Evolutionary conservation across 495 filamentous ascomycete species (phyloP).

Genomic region (Talaromyces proteolyticus): DNA sequence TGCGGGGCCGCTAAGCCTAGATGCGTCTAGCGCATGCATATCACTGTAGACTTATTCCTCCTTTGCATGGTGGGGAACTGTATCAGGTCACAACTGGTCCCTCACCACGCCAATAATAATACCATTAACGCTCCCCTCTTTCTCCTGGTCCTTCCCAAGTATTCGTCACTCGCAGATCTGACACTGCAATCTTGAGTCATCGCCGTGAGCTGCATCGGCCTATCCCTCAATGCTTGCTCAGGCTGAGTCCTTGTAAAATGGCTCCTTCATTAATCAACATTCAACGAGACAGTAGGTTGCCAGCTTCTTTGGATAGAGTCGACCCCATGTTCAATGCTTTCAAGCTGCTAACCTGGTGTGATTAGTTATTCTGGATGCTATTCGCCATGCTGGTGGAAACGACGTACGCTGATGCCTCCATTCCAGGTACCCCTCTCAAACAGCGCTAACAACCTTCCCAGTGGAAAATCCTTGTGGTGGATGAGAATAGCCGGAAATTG

Average conservation of each 20-base stretch:
- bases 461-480: conserved; percentile 95
- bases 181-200: background rate
- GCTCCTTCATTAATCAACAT: conserved; percentile 44
- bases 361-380: conserved; percentile 53
- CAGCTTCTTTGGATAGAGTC: background rate
- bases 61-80: background rate
- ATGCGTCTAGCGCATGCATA: background rate
- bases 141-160: background rate
- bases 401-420: conserved; percentile 40
- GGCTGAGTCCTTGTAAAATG: conserved; percentile 23
- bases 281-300: conserved; percentile 43
- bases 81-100: background rate
- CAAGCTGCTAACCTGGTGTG: background rate
- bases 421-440: conserved; percentile 15
- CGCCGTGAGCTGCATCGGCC: background rate
- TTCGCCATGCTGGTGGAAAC: conserved; percentile 51
- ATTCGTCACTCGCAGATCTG: background rate
- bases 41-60: background rate
- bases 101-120: too few relatives aligned
- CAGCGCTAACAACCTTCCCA: conserved; percentile 36
- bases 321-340: background rate
- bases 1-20: background rate
- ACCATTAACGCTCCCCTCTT: background rate
- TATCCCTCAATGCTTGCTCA: background rate
- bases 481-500: conserved; percentile 71